Evolutionary conservation across 2,329 filamentous ascomycete species (phyloP).

Genomic region (Colletotrichum tamarilloi): DNA sequence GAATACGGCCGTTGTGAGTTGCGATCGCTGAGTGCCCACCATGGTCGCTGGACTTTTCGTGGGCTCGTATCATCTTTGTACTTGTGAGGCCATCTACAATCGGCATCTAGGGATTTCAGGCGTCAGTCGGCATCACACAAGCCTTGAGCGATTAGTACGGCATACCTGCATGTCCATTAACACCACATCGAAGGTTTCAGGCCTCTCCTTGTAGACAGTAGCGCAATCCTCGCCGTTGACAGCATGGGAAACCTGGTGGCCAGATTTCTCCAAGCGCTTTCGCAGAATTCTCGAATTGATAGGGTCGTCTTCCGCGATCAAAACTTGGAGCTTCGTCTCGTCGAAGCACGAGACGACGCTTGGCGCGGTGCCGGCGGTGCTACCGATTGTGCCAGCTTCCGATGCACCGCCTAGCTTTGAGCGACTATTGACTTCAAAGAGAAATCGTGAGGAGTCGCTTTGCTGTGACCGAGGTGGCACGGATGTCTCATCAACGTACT

Average conservation of each 20-base stretch:
- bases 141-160: constrained; percentile 9
- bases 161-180: constrained; percentile 94
- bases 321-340: constrained; percentile 66
- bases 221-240: constrained; percentile 90
- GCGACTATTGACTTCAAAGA: constrained; percentile 50
- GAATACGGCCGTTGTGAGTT: constrained; percentile 72
- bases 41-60: constrained; percentile 66
- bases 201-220: constrained; percentile 72
- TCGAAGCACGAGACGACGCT: constrained; percentile 12
- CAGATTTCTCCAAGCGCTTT: constrained; percentile 81
- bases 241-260: constrained; percentile 78
- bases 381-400: constrained; percentile 9
- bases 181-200: constrained; percentile 77
- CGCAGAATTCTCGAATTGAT: constrained; percentile 86
- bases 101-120: constrained; percentile 74
- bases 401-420: constrained; percentile 20
- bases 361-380: constrained; percentile 12
- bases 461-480: constrained; percentile 43
- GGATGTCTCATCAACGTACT: constrained; percentile 50
- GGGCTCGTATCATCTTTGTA: constrained; percentile 84
- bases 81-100: constrained; percentile 87
- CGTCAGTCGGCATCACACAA: neutral
- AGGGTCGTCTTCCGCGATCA: constrained; percentile 90
- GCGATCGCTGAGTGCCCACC: constrained; percentile 68
- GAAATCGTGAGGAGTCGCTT: constrained; percentile 46